These are phyloP conservation scores for Ballota nigra DNA, from an alignment of 257 asterid genomes.

Conservation along the genomic window DNA sequence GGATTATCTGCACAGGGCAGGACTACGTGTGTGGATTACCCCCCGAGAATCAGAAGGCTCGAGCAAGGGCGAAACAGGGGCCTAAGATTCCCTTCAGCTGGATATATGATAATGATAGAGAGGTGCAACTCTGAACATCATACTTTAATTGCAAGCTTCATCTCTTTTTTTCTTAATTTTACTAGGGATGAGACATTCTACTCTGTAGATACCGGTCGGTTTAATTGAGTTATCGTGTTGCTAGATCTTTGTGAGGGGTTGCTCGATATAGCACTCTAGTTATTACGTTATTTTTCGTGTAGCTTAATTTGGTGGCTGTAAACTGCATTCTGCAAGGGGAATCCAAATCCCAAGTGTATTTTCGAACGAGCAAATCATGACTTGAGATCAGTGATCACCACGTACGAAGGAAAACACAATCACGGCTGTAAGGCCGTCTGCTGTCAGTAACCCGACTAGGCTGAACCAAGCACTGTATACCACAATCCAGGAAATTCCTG, in stretches of 20 bases:
- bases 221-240: no score
- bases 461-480: constrained; percentile 51
- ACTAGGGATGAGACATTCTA: no score
- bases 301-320: no score
- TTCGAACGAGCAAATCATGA: constrained; percentile 72
- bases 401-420: constrained; percentile 86
- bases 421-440: constrained; percentile 54
- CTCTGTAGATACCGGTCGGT: no score
- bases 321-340: no score
- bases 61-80: constrained; percentile 50
- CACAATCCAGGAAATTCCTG: no score
- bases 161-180: constrained; percentile 6
- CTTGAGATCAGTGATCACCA: constrained; percentile 59
- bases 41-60: constrained; percentile 63
- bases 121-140: constrained; percentile 56
- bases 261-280: no score
- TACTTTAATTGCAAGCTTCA: not conserved
- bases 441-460: constrained; percentile 6
- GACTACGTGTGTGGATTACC: constrained; percentile 70
- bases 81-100: constrained; percentile 58
- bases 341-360: constrained; percentile 93
- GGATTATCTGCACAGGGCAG: constrained; percentile 69
- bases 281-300: no score
- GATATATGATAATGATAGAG: constrained; percentile 62
- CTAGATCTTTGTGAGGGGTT: no score